Base-by-base conservation (phyloP, 306 rosid species). In the Lablab purpureus region DNA sequence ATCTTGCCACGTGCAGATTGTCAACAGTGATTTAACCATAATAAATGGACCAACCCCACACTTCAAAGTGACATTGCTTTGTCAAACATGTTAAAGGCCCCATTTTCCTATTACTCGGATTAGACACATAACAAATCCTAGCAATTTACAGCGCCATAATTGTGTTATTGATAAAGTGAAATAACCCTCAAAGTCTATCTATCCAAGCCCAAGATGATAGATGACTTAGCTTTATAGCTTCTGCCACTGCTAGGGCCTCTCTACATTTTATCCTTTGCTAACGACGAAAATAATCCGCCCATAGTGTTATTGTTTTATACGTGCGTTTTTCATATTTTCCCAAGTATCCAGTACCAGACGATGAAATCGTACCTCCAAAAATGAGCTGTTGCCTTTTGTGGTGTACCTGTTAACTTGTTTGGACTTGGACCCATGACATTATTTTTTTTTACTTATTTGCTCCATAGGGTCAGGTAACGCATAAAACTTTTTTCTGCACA, bases 1-100 rank as follows among this genome's bases (percentile, higher is more conserved):
- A 10, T 74, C 37, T 76, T 75, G 81, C 75, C 91, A 80, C 83
- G 80, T 83, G 64, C 22, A 13, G 6, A 52, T 36, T n/a, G 18
- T 10, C 52, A 70, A 77, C 50, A 58, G 59, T 36, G 18, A 55
- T 17, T 81, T 46, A 66, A 80, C 66, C 43, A 78, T 71, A 66
- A 62, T 84, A 78, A 86, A 84, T 88, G 86, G 55, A 79, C 73
- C 54, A 51, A 76, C 88, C 89, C 94, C 84, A 85, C 89, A 21
- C 22, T 12, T 82, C 75, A 56, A 62, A 74, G 67, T 67, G 83
- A 77, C 73, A 52, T 41, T 30, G 55, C 73, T 13, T 34, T 68
- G 55, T 67, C 81, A 67, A 58, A 62, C 51, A 63, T 40, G 54
- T 47, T 72, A 22, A 67, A 67, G 54, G 71, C 66, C 21, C 73